These are phyloP conservation scores for Amaranthus hypochondriacus DNA, from an alignment of 148 eudicot genomes.

Conservation along the genomic window DNA sequence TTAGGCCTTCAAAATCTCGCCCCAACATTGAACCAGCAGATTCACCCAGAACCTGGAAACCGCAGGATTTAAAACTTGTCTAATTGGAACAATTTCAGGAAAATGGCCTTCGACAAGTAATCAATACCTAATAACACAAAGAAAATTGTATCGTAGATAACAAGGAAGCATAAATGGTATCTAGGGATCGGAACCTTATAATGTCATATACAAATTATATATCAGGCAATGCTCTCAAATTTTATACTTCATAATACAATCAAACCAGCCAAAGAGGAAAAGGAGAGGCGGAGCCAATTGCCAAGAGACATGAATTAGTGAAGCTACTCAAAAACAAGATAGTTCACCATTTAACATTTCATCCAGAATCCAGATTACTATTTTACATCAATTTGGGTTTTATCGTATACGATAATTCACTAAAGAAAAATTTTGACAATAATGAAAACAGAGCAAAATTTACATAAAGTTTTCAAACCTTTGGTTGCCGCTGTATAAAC, in stretches of 20 bases:
- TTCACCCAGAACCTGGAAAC: conserved; percentile 74
- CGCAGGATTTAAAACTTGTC: neutral
- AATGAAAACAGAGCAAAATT: neutral
- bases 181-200: neutral
- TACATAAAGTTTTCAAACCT: conserved; percentile 39
- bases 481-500: conserved; percentile 83
- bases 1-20: conserved; percentile 74
- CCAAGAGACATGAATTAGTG: neutral
- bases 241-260: neutral
- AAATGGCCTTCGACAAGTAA: neutral
- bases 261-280: neutral
- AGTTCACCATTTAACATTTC: neutral
- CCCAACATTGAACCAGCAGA: conserved; percentile 96
- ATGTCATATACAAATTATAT: neutral
- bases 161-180: neutral
- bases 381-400: neutral
- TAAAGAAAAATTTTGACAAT: neutral
- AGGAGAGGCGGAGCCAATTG: too few species aligned
- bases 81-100: neutral
- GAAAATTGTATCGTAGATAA: neutral
- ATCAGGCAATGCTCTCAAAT: neutral
- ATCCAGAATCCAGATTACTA: neutral
- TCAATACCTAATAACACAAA: neutral
- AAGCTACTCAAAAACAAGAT: neutral
- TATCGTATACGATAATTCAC: neutral